Conservation (phyloP, 2,329 filamentous ascomycete species). For the Neocatenulostroma microsporum region DNA sequence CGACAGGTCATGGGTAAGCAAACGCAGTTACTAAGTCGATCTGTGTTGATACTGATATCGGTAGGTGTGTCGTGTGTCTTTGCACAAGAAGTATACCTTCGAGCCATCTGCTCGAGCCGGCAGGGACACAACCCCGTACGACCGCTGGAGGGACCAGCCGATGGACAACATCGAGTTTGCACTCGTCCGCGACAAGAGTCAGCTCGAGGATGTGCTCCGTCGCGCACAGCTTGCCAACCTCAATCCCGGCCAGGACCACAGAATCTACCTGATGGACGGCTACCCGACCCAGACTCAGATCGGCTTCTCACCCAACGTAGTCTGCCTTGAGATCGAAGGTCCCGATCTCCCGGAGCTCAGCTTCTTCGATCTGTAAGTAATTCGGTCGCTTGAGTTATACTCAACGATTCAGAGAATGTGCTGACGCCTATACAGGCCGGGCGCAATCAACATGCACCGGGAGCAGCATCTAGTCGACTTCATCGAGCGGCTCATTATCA, state of each 20-base stretch:
- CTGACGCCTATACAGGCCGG: no score
- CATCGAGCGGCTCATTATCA: constrained; percentile 58
- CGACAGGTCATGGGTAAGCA: no score
- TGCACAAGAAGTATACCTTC: constrained; percentile 49
- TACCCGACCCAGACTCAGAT: constrained; percentile 35
- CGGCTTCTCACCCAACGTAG: constrained; percentile 74
- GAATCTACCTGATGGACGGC: constrained; percentile 16
- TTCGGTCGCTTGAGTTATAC: no score
- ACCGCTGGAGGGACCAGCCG: constrained; percentile 29
- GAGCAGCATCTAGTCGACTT: constrained; percentile 64
- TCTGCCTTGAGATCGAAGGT: constrained; percentile 66
- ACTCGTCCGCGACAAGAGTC: constrained; percentile 50
- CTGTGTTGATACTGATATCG: no score
- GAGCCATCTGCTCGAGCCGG: constrained; percentile 41
- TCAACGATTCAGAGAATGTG: no score
- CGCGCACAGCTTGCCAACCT: constrained; percentile 72
- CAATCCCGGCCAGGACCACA: constrained; percentile 52
- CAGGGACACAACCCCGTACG: constrained; percentile 37
- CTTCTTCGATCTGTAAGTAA: constrained; percentile 79
- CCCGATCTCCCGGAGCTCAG: constrained; percentile 64
- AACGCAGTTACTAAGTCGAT: no score
- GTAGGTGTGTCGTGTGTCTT: not conserved
- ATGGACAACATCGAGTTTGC: constrained; percentile 52
- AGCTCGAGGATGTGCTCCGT: constrained; percentile 60
- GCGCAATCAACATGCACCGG: constrained; percentile 62